A percentile compares a stretch with the other conserved stretches of the same genome.
Conservation (phyloP, 495 filamentous ascomycete genomes). For the Aspergillus campestris region DNA sequence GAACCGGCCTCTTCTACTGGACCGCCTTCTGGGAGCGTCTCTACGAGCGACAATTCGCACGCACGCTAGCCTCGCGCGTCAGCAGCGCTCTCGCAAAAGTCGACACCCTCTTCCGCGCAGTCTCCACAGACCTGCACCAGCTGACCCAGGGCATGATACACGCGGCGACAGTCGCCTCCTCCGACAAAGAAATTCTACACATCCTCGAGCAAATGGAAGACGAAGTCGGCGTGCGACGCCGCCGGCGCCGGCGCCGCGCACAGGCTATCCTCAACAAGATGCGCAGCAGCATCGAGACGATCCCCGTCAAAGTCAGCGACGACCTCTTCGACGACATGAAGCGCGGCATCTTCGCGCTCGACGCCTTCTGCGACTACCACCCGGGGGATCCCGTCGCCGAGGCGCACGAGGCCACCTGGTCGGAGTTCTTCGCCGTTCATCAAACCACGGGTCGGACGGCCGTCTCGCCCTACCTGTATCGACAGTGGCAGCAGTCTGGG, state of each 20-base stretch:
- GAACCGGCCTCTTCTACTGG: slow-evolving; percentile 16
- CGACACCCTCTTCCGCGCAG: slow-evolving; percentile 14
- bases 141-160: slow-evolving; percentile 10
- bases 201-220: slow-evolving; percentile 18
- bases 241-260: slow-evolving; percentile 12
- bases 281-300: slow-evolving; percentile 12
- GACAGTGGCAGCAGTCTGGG: slow-evolving; percentile 6
- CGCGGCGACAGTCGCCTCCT: slow-evolving; percentile 5
- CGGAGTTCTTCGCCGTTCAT: slow-evolving; percentile 1
- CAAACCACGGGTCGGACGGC: slow-evolving; percentile 6
- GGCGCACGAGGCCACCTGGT: slow-evolving; percentile 8
- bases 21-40: slow-evolving; percentile 16
- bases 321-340: slow-evolving; percentile 19
- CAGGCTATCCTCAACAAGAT: slow-evolving; percentile 11
- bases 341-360: slow-evolving; percentile 17
- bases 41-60: slow-evolving; percentile 11
- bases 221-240: slow-evolving; percentile 12
- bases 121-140: slow-evolving; percentile 14
- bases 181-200: slow-evolving; percentile 11
- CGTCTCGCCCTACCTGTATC: slow-evolving; percentile 12
- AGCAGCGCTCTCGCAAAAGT: slow-evolving; percentile 6
- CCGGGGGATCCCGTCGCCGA: slow-evolving; percentile 15
- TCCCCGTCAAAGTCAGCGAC: slow-evolving; percentile 16
- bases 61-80: slow-evolving; percentile 6
- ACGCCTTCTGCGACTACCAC: slow-evolving; percentile 18